Percentiles rank a stretch among this genome's conserved stretches.
Evolutionary conservation across 2,329 filamentous ascomycete genomes (phyloP).

Genomic region (Fonsecaea pugnacius): DNA sequence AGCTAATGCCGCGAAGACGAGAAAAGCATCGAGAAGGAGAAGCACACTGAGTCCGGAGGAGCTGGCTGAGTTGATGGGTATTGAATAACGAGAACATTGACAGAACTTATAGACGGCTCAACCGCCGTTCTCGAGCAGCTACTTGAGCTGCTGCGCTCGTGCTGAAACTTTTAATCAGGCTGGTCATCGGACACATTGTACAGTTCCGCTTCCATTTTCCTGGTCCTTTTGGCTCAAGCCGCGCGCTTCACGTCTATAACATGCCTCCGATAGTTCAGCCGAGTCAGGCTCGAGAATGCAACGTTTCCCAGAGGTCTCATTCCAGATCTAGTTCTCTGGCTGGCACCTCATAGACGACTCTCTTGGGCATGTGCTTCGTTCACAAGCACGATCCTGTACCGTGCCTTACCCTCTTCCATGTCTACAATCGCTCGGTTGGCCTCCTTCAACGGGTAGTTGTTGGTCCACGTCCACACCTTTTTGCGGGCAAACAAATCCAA

Average conservation of each 20-base stretch:
- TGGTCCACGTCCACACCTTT: constrained; percentile 51
- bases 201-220: not conserved
- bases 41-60: constrained; percentile 53
- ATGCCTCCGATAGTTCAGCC: not conserved
- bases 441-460: constrained; percentile 50
- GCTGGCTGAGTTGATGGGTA: constrained; percentile 41
- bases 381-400: constrained; percentile 53
- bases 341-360: constrained; percentile 2
- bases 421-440: constrained; percentile 51
- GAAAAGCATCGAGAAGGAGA: constrained; percentile 40
- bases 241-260: not conserved
- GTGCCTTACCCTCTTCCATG: constrained; percentile 52
- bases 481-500: constrained; percentile 51
- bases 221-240: not conserved
- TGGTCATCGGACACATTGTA: not conserved
- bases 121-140: not conserved
- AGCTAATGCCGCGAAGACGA: constrained; percentile 9
- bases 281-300: not conserved
- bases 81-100: constrained; percentile 14
- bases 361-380: constrained; percentile 40
- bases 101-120: not conserved
- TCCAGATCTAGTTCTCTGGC: not conserved
- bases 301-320: not conserved
- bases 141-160: not conserved
- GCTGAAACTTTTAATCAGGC: not conserved